Evolutionary conservation across 768 basidiomycete genomes (phyloP).

Genomic region (Lentinula edodes): DNA sequence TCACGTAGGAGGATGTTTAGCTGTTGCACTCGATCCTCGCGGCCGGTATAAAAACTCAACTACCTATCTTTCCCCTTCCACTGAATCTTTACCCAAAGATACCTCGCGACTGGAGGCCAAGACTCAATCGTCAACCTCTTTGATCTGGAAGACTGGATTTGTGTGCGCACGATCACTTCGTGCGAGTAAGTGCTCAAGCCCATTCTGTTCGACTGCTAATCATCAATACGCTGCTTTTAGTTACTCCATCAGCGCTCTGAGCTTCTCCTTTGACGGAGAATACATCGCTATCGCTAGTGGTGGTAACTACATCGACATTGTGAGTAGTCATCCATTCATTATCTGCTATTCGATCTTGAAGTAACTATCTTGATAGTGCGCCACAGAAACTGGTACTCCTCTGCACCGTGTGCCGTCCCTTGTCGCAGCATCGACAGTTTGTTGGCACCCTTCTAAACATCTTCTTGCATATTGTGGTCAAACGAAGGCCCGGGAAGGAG

Average conservation of each 20-base stretch:
- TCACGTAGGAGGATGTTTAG: constrained; percentile 76
- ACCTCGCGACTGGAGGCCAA: constrained; percentile 73
- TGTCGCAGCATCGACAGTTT: constrained; percentile 67
- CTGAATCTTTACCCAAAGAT: constrained; percentile 32
- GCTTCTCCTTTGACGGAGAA: constrained; percentile 82
- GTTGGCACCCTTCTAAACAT: constrained; percentile 80
- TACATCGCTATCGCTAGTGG: constrained; percentile 72
- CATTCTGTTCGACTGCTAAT: not conserved
- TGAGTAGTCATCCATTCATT: constrained; percentile 29
- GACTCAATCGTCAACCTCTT: constrained; percentile 84
- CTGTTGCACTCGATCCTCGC: constrained; percentile 74
- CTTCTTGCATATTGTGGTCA: constrained; percentile 82
- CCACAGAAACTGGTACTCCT: constrained; percentile 69
- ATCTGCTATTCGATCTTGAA: not conserved
- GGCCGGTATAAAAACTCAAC: constrained; percentile 40
- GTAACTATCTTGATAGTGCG: constrained; percentile 43
- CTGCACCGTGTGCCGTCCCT: constrained; percentile 73
- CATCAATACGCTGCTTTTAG: constrained; percentile 27
- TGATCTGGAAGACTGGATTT: constrained; percentile 77
- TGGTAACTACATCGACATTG: constrained; percentile 74
- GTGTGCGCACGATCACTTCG: constrained; percentile 64
- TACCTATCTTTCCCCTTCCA: no score
- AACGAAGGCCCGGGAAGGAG: constrained; percentile 59
- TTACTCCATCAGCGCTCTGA: constrained; percentile 64
- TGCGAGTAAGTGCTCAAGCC: constrained; percentile 60